A percentile compares a stretch with the other conserved stretches of the same genome.
These are phyloP conservation scores for Candida lessepsii DNA, from an alignment of 805 yeast genomes.

Conservation along the genomic window DNA sequence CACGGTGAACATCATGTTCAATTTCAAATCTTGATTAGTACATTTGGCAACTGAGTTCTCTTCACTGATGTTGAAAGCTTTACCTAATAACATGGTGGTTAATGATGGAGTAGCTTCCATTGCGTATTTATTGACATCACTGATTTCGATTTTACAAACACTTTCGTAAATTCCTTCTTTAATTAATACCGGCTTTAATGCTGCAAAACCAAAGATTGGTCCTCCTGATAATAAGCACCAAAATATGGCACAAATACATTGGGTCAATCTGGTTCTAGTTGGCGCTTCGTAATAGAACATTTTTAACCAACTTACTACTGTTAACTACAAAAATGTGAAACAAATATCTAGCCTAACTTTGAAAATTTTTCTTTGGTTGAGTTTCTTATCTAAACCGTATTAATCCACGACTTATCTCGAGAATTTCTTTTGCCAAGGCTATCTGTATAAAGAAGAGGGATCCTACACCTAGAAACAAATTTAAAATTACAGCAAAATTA, in stretches of 20 bases:
- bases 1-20: constrained; percentile 58
- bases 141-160: constrained; percentile 30
- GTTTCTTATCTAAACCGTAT: background rate
- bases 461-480: no score
- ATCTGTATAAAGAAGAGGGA: background rate
- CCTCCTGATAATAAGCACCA: constrained; percentile 61
- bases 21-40: constrained; percentile 51
- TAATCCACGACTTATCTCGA: constrained; percentile 1
- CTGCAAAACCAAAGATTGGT: constrained; percentile 60
- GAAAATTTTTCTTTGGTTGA: background rate
- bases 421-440: background rate
- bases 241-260: constrained; percentile 48
- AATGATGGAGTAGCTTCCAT: constrained; percentile 15
- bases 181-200: constrained; percentile 52
- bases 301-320: background rate
- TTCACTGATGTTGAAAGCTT: constrained; percentile 9
- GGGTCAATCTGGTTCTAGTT: constrained; percentile 24
- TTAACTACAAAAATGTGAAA: no score
- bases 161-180: constrained; percentile 47
- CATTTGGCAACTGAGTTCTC: constrained; percentile 41
- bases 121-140: constrained; percentile 5
- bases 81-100: constrained; percentile 14
- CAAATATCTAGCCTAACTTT: no score
- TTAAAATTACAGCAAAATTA: no score
- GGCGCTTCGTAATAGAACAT: constrained; percentile 15